These are phyloP conservation scores for Saccharomycopsis sp. DNA, from an alignment of 805 yeast species.

Conservation along the genomic window DNA sequence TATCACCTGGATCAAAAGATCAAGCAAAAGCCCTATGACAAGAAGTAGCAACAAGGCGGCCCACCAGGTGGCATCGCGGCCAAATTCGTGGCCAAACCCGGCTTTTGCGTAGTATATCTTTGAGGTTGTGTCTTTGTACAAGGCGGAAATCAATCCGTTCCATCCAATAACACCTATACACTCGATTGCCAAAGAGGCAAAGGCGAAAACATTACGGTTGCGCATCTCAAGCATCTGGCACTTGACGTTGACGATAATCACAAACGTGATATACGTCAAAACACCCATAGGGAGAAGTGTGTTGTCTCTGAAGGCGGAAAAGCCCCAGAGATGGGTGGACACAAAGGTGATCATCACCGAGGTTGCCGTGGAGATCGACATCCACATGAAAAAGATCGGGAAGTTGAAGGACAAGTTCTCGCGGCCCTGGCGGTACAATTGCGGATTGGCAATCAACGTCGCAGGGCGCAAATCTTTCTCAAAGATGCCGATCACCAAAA, in stretches of 20 bases:
- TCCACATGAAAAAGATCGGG: constrained; percentile 67
- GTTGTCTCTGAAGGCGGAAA: constrained; percentile 59
- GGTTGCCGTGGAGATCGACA: constrained; percentile 65
- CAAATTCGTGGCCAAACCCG: constrained; percentile 68
- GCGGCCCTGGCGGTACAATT: constrained; percentile 73
- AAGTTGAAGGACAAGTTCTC: constrained; percentile 68
- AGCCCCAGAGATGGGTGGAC: constrained; percentile 65
- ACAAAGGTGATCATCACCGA: constrained; percentile 66
- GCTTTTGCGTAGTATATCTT: constrained; percentile 64
- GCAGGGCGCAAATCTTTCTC: constrained; percentile 86
- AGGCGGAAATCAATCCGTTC: constrained; percentile 67
- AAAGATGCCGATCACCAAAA: constrained; percentile 88
- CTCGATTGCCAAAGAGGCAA: constrained; percentile 61
- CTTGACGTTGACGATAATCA: constrained; percentile 68
- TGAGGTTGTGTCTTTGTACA: constrained; percentile 49
- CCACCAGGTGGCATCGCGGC: constrained; percentile 84
- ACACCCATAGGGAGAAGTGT: constrained; percentile 80
- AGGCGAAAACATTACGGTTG: constrained; percentile 61
- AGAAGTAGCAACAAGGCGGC: constrained; percentile 54
- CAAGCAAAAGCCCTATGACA: constrained; percentile 57
- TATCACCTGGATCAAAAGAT: constrained; percentile 53
- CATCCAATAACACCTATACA: constrained; percentile 82
- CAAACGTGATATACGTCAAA: constrained; percentile 63
- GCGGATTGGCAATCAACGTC: constrained; percentile 87
- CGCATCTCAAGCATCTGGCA: constrained; percentile 76